Conservation (phyloP, 495 filamentous ascomycete species). For the Penicillium coprophilum region DNA sequence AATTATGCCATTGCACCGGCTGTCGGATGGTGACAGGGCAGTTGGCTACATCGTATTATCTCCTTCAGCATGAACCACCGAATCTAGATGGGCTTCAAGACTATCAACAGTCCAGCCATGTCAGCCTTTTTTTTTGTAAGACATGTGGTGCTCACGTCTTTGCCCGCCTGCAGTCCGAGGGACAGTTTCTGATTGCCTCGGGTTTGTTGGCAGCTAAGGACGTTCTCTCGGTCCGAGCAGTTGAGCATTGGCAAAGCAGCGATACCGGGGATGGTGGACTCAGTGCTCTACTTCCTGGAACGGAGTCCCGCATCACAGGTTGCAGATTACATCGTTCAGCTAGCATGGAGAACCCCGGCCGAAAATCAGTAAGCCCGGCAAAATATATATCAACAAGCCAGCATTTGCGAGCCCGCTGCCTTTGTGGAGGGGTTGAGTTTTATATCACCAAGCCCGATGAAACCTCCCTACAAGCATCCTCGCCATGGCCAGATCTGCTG, state of each 20-base stretch:
- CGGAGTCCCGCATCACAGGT: constrained; percentile 12
- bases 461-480: constrained; percentile 39
- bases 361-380: background rate
- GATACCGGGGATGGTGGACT: constrained; percentile 61
- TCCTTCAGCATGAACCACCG: constrained; percentile 34
- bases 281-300: constrained; percentile 45
- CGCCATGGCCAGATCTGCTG: constrained; percentile 55
- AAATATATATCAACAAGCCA: constrained; percentile 6
- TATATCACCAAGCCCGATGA: constrained; percentile 43
- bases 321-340: constrained; percentile 23
- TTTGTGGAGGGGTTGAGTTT: constrained; percentile 47
- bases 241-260: constrained; percentile 47
- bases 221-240: constrained; percentile 35
- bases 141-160: constrained; percentile 68
- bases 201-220: constrained; percentile 38
- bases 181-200: constrained; percentile 44
- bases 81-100: constrained; percentile 39
- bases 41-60: constrained; percentile 54
- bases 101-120: constrained; percentile 49
- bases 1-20: constrained; percentile 64
- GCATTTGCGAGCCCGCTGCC: constrained; percentile 38
- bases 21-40: constrained; percentile 62
- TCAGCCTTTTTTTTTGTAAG: constrained; percentile 65
- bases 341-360: constrained; percentile 19
- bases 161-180: constrained; percentile 27